Conservation (phyloP, 2,329 filamentous ascomycete species). For the Aspergillus fischeri region DNA sequence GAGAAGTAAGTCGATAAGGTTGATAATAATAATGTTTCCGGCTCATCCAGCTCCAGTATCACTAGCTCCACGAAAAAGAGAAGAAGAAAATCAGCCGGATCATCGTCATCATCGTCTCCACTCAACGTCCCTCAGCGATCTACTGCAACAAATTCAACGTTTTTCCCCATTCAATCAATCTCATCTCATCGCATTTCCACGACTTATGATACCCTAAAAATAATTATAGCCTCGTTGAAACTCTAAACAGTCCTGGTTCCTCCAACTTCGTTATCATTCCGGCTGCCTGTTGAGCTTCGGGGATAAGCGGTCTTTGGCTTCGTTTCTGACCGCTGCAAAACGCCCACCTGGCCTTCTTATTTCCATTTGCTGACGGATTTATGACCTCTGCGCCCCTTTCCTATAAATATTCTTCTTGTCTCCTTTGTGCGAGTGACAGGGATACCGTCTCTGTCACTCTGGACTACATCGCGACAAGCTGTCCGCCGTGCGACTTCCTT, state of each 20-base stretch:
- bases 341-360: background rate
- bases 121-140: background rate
- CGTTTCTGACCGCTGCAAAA: conserved; percentile 1
- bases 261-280: conserved; percentile 15
- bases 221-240: background rate
- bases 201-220: background rate
- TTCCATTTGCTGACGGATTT: conserved; percentile 6
- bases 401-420: background rate
- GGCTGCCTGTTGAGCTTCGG: conserved; percentile 13
- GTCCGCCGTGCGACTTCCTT: conserved; percentile 22
- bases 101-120: background rate
- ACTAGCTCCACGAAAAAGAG: background rate
- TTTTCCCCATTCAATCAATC: background rate
- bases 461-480: conserved; percentile 21
- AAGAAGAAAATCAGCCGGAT: background rate
- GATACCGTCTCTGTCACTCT: conserved; percentile 18
- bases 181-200: background rate
- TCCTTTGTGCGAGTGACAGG: conserved; percentile 20
- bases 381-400: conserved; percentile 5
- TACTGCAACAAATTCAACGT: background rate
- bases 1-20: background rate
- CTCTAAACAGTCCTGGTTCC: conserved; percentile 2
- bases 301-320: conserved; percentile 22
- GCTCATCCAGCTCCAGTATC: background rate
- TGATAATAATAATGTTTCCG: background rate